Conservation (phyloP, 2,329 filamentous ascomycete species). For the Scedosporium aurantiacum region DNA sequence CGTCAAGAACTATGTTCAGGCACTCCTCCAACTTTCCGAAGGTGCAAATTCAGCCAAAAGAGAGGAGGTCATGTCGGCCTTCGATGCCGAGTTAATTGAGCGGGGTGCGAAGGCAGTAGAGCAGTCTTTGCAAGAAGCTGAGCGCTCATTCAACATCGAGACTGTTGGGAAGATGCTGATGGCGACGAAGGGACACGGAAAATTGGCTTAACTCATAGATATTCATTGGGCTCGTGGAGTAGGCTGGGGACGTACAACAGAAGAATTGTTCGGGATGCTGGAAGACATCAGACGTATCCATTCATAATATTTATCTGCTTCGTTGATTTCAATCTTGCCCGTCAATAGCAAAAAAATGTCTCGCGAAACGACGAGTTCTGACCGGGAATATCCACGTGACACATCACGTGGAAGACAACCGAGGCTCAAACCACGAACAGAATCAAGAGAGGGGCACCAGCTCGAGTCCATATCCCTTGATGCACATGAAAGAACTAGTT, state of each 20-base stretch:
- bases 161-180: constrained; percentile 22
- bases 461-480: too few relatives aligned
- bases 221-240: neutral
- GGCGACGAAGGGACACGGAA: constrained; percentile 18
- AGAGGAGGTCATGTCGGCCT: constrained; percentile 15
- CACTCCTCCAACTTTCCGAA: constrained; percentile 14
- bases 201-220: constrained; percentile 9
- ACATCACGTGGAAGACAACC: too few relatives aligned
- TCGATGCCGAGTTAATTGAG: constrained; percentile 21
- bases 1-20: constrained; percentile 24
- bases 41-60: constrained; percentile 9
- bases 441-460: too few relatives aligned
- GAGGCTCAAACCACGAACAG: too few relatives aligned
- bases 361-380: too few relatives aligned
- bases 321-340: too few relatives aligned
- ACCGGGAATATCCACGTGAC: too few relatives aligned
- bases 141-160: constrained; percentile 18
- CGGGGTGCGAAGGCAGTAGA: constrained; percentile 22
- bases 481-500: too few relatives aligned
- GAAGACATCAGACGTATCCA: too few relatives aligned
- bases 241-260: neutral
- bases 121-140: constrained; percentile 22
- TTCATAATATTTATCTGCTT: too few relatives aligned
- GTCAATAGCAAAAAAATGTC: too few relatives aligned
- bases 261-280: neutral